Percentiles rank a stretch among this genome's conserved stretches.
These are phyloP conservation scores for Talaromyces trachyspermus DNA, from an alignment of 495 filamentous ascomycete genomes.

Conservation along the genomic window DNA sequence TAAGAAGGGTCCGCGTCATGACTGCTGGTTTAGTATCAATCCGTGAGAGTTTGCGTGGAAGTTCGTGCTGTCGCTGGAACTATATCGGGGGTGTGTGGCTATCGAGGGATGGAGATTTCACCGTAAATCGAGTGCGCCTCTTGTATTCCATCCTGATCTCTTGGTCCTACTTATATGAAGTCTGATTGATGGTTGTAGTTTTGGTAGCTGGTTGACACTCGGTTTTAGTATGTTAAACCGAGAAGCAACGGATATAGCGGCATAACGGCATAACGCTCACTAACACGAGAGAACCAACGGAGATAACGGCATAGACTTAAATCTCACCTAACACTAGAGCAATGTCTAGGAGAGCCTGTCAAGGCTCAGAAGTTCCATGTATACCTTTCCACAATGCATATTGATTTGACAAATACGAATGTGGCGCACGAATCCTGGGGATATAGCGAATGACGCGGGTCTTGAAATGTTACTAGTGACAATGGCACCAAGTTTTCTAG, in stretches of 20 bases:
- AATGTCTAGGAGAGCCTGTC: background rate
- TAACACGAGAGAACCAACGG: background rate
- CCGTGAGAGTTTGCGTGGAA: background rate
- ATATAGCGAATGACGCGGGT: conserved; percentile 1
- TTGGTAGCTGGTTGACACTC: too few species aligned
- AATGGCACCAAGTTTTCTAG: background rate
- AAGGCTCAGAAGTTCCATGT: background rate
- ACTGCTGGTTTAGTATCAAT: conserved; percentile 3
- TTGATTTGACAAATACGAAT: background rate
- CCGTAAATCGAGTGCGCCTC: background rate
- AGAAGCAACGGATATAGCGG: background rate
- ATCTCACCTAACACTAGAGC: background rate
- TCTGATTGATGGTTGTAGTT: too few species aligned
- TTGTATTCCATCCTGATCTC: background rate
- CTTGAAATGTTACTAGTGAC: background rate
- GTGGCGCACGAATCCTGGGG: background rate
- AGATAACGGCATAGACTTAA: conserved; percentile 1
- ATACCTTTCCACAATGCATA: background rate
- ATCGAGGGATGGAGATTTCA: background rate
- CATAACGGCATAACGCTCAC: conserved; percentile 1
- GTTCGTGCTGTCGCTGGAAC: background rate
- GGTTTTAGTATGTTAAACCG: background rate
- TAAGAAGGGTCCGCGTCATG: conserved; percentile 21
- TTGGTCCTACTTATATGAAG: conserved; percentile 5
- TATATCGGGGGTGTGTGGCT: background rate